These are phyloP conservation scores for Solanum ossicruentum DNA, from an alignment of 257 asterid species.

Conservation along the genomic window DNA sequence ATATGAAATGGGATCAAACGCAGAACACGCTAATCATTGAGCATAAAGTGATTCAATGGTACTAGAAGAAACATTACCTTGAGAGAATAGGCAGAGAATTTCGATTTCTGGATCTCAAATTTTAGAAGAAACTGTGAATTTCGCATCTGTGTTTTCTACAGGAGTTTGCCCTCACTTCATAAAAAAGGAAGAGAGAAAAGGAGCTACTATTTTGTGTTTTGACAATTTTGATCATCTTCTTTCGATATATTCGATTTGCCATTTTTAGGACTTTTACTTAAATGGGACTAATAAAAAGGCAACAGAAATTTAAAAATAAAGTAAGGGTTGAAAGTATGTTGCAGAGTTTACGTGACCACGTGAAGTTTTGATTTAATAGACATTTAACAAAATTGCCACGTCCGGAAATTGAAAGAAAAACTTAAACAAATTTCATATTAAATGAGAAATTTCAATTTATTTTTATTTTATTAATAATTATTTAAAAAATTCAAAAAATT, in stretches of 20 bases:
- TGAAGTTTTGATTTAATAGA: too few relatives aligned
- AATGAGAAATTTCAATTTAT: too few relatives aligned
- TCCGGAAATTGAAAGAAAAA: too few relatives aligned
- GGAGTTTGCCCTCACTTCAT: background rate
- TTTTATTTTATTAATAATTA: too few relatives aligned
- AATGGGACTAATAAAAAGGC: background rate
- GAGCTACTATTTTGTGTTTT: background rate
- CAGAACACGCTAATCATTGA: background rate
- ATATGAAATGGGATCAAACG: background rate
- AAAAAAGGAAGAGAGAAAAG: background rate
- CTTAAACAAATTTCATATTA: too few relatives aligned
- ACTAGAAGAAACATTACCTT: background rate
- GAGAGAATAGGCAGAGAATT: background rate
- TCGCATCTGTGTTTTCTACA: background rate
- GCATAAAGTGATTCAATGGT: background rate
- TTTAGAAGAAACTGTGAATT: background rate
- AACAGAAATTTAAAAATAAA: background rate
- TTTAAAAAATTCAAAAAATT: too few relatives aligned
- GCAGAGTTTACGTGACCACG: too few relatives aligned
- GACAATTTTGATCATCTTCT: background rate
- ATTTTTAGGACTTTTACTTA: background rate
- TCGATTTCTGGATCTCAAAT: background rate
- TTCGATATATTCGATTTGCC: background rate
- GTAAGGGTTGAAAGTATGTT: too few relatives aligned
- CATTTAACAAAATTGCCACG: too few relatives aligned